These are phyloP conservation scores for Fusarium acutatum DNA, from an alignment of 2,329 filamentous ascomycete species.

Conservation along the genomic window DNA sequence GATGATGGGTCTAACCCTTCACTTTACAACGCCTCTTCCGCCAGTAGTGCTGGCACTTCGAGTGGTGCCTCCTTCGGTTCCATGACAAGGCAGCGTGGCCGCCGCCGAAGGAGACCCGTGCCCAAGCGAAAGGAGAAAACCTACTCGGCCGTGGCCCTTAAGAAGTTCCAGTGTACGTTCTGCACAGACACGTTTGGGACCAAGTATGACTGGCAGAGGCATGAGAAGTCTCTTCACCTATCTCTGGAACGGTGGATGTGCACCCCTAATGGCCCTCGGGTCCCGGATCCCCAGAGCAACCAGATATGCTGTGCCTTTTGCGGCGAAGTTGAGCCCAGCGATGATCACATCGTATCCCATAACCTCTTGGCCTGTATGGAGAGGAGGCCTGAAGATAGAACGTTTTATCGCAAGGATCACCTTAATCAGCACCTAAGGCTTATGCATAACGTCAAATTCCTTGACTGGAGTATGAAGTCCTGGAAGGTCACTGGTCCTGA, in stretches of 20 bases:
- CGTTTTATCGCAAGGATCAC: neutral
- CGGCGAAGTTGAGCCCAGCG: fast-evolving
- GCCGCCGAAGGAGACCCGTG: neutral
- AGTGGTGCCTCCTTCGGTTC: fast-evolving
- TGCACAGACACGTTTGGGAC: neutral
- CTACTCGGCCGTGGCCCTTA: neutral
- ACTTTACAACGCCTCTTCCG: neutral
- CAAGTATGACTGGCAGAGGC: neutral
- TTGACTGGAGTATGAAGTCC: neutral
- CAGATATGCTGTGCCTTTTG: neutral
- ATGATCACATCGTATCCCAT: fast-evolving
- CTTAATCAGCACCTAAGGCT: neutral
- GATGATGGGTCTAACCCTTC: neutral
- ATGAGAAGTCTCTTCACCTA: neutral
- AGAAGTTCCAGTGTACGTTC: neutral
- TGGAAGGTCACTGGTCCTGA: neutral
- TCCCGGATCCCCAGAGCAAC: fast-evolving
- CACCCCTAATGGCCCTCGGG: fast-evolving
- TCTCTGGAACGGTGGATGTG: neutral
- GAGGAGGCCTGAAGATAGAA: neutral
- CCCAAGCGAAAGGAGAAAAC: neutral
- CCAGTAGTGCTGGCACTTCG: fast-evolving
- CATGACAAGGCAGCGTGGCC: neutral
- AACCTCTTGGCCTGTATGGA: neutral
- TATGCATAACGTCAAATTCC: neutral